Percentiles rank a stretch among this genome's conserved stretches.
phyloP scores from a whole-genome alignment of 2,329 filamentous ascomycete species.

The Torrubiella hemipterigena region DNA sequence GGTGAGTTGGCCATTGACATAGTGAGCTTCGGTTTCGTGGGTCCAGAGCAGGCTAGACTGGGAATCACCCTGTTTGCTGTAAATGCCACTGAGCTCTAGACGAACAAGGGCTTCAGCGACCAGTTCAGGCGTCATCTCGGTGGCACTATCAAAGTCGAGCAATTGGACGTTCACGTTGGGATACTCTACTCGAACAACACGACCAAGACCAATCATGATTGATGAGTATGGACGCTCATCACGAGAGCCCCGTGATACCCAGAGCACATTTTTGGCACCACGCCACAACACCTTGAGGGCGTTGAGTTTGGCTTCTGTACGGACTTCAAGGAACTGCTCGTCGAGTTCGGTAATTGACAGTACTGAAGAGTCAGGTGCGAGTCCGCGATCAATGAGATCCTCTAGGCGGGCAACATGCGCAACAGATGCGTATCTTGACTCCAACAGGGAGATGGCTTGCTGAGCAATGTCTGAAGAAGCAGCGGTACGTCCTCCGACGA shows the following conservation, averaged over 20 bases:
- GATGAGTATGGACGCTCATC: slow-evolving; percentile 10
- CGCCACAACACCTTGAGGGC: slow-evolving; percentile 10
- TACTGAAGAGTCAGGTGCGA: slow-evolving; percentile 7
- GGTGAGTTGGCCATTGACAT: background rate
- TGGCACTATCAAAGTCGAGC: slow-evolving; percentile 4
- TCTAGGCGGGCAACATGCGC: background rate
- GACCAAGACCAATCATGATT: slow-evolving; percentile 7
- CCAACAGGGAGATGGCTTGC: slow-evolving; percentile 1
- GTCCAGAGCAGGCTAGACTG: background rate
- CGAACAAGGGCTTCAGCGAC: slow-evolving; percentile 1
- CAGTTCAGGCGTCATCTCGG: background rate
- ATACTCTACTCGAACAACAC: slow-evolving; percentile 3
- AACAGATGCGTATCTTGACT: background rate
- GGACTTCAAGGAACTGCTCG: slow-evolving; percentile 16
- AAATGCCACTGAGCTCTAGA: slow-evolving; percentile 2
- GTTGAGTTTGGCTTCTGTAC: slow-evolving; percentile 16
- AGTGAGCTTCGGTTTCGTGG: background rate
- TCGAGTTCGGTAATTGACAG: slow-evolving; percentile 9
- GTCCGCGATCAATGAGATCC: background rate
- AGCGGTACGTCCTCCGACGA: slow-evolving; percentile 4
- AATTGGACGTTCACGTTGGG: slow-evolving; percentile 5
- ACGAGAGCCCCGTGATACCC: slow-evolving; percentile 12
- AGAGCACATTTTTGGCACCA: slow-evolving; percentile 9
- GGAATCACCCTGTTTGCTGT: background rate
- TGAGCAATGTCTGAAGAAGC: background rate